phyloP scores from a whole-genome alignment of 202 grass and related monocot genomes.

The Schoenoplectus tabernaemontani region DNA sequence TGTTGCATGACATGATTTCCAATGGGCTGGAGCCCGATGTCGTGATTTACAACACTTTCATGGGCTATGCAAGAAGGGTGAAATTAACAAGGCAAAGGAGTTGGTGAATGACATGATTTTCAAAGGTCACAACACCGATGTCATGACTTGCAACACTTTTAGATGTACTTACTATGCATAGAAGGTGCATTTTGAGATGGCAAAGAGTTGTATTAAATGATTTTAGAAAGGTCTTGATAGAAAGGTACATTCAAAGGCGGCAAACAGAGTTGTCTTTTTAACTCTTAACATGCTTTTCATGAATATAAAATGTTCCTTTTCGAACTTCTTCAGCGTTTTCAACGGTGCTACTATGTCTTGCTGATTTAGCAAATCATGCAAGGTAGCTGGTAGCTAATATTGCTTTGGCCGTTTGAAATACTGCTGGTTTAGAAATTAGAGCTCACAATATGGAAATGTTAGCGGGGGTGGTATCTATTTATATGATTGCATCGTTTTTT shows the following conservation, averaged over 20 bases:
- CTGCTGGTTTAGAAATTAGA: background rate
- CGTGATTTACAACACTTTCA: conserved; percentile 36
- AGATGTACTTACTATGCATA: too few relatives aligned
- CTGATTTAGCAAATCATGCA: background rate
- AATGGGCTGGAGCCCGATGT: conserved; percentile 33
- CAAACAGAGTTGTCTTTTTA: background rate
- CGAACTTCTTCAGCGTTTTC: background rate
- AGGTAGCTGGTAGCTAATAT: background rate
- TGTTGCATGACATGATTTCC: conserved; percentile 39
- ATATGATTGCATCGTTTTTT: too few relatives aligned
- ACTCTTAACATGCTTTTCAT: background rate
- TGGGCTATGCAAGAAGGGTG: conserved; percentile 51
- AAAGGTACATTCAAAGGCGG: background rate
- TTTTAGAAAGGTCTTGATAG: background rate
- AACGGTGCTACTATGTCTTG: background rate
- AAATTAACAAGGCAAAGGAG: conserved; percentile 31
- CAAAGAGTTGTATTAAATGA: background rate
- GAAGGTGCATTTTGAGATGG: too few relatives aligned
- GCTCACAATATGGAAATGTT: background rate
- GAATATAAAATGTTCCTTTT: background rate
- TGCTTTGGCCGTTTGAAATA: background rate
- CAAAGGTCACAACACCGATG: conserved; percentile 26
- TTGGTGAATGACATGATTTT: conserved; percentile 29
- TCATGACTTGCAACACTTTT: conserved; percentile 31
- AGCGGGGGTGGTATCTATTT: too few relatives aligned